Percentiles rank a stretch among this genome's conserved stretches.
These are phyloP conservation scores for Metarhizium brunneum DNA, from an alignment of 2,329 filamentous ascomycete genomes.

Conservation along the genomic window DNA sequence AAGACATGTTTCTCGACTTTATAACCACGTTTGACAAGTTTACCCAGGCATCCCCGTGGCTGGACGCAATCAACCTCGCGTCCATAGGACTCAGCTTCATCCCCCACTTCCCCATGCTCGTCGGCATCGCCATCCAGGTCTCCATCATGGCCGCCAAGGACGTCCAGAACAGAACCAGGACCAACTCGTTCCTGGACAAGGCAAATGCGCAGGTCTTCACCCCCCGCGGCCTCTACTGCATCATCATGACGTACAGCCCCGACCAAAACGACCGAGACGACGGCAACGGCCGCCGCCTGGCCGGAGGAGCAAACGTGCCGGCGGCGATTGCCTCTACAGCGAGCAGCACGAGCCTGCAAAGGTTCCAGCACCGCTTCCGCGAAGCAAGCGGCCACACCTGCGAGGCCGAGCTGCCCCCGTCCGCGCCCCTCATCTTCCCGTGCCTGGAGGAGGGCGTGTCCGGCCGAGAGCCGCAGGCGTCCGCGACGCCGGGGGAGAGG, in stretches of 20 bases:
- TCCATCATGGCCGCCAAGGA: constrained; percentile 1
- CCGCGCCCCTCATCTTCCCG: not conserved
- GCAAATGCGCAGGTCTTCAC: constrained; percentile 9
- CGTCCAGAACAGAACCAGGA: constrained; percentile 1
- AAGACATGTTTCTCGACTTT: constrained; percentile 11
- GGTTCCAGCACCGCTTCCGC: not conserved
- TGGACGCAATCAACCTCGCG: constrained; percentile 9
- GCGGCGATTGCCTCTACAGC: not conserved
- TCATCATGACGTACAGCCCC: constrained; percentile 9
- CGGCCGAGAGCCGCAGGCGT: not conserved
- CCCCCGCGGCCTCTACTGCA: constrained; percentile 10
- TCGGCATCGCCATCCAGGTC: constrained; percentile 9
- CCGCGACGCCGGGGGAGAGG: not conserved
- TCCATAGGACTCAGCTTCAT: constrained; percentile 2
- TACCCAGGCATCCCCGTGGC: constrained; percentile 10
- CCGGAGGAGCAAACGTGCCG: not conserved
- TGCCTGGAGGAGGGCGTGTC: not conserved
- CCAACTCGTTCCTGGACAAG: constrained; percentile 10
- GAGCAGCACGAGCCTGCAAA: not conserved
- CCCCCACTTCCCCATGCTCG: constrained; percentile 9
- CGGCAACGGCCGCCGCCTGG: not conserved
- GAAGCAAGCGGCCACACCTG: not conserved
- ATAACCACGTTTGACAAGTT: constrained; percentile 7
- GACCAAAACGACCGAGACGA: not conserved
- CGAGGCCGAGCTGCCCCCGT: not conserved